Evolutionary conservation across 805 yeast species (phyloP).

Genomic region (Blastobotrys americana): DNA sequence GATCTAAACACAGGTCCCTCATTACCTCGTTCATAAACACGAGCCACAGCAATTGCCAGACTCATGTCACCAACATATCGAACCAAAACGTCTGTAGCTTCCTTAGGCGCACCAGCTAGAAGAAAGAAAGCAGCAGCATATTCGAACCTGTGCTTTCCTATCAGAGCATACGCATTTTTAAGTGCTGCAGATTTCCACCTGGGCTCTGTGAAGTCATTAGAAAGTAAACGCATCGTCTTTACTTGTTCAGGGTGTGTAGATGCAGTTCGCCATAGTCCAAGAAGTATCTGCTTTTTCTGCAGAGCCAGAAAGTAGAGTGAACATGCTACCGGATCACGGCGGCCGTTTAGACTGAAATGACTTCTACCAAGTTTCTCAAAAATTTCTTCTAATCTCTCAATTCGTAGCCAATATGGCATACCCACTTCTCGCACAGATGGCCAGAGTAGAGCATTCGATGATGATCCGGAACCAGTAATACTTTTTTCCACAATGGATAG

Average conservation of each 20-base stretch:
- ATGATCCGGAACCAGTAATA: constrained; percentile 11
- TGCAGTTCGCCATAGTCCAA: constrained; percentile 78
- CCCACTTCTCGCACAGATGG: constrained; percentile 51
- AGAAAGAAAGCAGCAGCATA: constrained; percentile 89
- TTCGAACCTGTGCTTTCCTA: constrained; percentile 78
- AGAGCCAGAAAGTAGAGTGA: constrained; percentile 73
- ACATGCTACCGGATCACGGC: constrained; percentile 64
- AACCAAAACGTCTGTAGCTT: constrained; percentile 67
- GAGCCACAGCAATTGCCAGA: constrained; percentile 73
- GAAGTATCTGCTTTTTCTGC: constrained; percentile 63
- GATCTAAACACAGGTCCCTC: constrained; percentile 44
- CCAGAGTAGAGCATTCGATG: constrained; percentile 53
- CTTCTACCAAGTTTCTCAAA: constrained; percentile 67
- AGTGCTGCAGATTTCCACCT: constrained; percentile 86
- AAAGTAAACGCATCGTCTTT: constrained; percentile 70
- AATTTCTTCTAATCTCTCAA: constrained; percentile 39
- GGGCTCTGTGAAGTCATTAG: constrained; percentile 63
- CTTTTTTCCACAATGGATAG: constrained; percentile 36
- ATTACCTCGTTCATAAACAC: constrained; percentile 63
- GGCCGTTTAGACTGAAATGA: constrained; percentile 51
- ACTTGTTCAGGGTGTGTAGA: constrained; percentile 71
- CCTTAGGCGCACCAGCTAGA: constrained; percentile 66
- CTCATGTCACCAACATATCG: constrained; percentile 60
- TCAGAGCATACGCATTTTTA: constrained; percentile 84
- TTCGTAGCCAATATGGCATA: constrained; percentile 62